A percentile compares a stretch with the other conserved stretches of the same genome.
Conservation (phyloP, 495 filamentous ascomycete genomes). For the Penicillium chermesinum region DNA sequence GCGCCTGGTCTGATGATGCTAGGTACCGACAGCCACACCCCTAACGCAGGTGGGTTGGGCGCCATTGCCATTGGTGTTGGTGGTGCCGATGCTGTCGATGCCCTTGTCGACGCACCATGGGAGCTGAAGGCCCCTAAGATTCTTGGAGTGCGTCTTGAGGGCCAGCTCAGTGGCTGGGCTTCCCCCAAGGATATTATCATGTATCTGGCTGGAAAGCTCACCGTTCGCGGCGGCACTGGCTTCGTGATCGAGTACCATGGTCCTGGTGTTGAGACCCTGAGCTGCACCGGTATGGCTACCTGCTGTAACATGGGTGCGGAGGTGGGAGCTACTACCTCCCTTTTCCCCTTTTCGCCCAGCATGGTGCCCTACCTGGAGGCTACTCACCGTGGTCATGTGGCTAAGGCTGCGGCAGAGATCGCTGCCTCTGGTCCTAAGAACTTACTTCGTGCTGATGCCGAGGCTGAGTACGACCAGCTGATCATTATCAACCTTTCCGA, state of each 20-base stretch:
- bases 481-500: slow-evolving; percentile 88
- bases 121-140: slow-evolving; percentile 92
- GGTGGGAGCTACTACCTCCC: slow-evolving; percentile 91
- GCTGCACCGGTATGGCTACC: slow-evolving; percentile 89
- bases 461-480: slow-evolving; percentile 80
- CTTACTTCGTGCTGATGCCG: slow-evolving; percentile 68
- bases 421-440: slow-evolving; percentile 44
- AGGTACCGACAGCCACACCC: slow-evolving; percentile 97
- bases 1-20: slow-evolving; percentile 97
- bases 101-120: slow-evolving; percentile 93
- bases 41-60: slow-evolving; percentile 88
- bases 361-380: slow-evolving; percentile 75
- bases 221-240: slow-evolving; percentile 91
- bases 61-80: slow-evolving; percentile 97
- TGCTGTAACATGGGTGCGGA: slow-evolving; percentile 91
- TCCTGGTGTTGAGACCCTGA: slow-evolving; percentile 80
- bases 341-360: slow-evolving; percentile 75
- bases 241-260: slow-evolving; percentile 93
- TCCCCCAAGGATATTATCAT: slow-evolving; percentile 94
- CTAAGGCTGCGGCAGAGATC: slow-evolving; percentile 41
- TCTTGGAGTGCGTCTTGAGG: slow-evolving; percentile 79
- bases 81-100: slow-evolving; percentile 95
- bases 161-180: slow-evolving; percentile 82
- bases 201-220: slow-evolving; percentile 80
- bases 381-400: slow-evolving; percentile 73